Evolutionary conservation across 2,329 filamentous ascomycete species (phyloP), one percentile per base, ranked within the genome.

Genomic region (Paraconiothyrium sp.): DNA sequence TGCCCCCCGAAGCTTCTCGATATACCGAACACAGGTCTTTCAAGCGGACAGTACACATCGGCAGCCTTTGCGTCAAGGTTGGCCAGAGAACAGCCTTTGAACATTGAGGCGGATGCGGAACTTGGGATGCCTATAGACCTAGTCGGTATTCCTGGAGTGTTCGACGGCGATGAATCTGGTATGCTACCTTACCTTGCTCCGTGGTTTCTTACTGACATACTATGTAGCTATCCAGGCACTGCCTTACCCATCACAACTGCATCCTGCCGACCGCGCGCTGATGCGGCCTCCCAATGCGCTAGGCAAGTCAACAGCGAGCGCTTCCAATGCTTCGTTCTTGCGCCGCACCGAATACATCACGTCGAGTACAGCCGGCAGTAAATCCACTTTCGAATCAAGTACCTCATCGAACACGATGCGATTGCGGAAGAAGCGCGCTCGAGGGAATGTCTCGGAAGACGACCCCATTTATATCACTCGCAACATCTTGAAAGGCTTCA

Each of bases 61-160:
- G 92, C 95, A 1, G 90, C 90, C 24, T 99, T 97, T 82, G 93
- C 94, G 34, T 95, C 94, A 49, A 89, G 93, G 66, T 84, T 99
- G 69, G 93, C 92, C 20, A 86, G 94, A 74, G 93, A 97, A 74
- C 95, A 98, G 82, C 92, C 94, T 56, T 84, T 97, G 52, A 98
- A 97, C 76, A 95, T 99, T 64, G 95, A 99, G 80, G 93, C 93
- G 34, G 95, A 99, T 86, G 95, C 94, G 9, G 95, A 99, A 83
- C 87, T 98, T 70, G 95, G 95, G 60, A 98, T 99, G 95, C 93
- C 94, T 62, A 89, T 99, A 76, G 94, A 98, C 78, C 82, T 99
- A 69, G 91, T 98, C 60, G 95, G 95, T 73, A 92, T 98, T 82
- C 94, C 94, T 7, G 93, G 94, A 34, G 90, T 98, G 60, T 97